phyloP scores from a whole-genome alignment of 1,284 basidiomycete species.

The Kwoniella shivajii region DNA sequence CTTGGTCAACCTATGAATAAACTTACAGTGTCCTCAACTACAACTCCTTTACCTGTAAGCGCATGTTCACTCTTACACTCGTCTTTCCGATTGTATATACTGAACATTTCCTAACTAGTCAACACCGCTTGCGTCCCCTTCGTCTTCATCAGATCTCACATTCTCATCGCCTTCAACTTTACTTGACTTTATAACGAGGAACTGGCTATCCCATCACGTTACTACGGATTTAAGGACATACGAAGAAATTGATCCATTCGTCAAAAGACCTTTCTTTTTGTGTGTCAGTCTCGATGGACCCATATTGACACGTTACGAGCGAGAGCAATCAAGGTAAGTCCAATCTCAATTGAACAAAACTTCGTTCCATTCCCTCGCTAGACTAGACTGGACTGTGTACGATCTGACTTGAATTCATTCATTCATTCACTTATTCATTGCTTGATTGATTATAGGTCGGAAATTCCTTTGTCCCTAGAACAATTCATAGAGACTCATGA shows the following conservation, averaged over 20 bases:
- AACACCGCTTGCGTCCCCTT: neutral
- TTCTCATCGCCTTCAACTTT: slow-evolving; percentile 65
- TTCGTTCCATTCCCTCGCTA: neutral
- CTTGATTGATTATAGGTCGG: no score
- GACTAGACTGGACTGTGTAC: neutral
- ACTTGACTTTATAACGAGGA: slow-evolving; percentile 74
- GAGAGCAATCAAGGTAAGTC: slow-evolving; percentile 60
- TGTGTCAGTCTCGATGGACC: slow-evolving; percentile 86
- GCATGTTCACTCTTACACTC: neutral
- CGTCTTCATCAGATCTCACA: slow-evolving; percentile 2
- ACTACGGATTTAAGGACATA: slow-evolving; percentile 70
- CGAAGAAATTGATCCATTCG: slow-evolving; percentile 67
- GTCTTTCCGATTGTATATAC: neutral
- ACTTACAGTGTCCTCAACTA: slow-evolving; percentile 10
- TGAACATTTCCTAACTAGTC: neutral
- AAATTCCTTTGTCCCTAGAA: slow-evolving; percentile 65
- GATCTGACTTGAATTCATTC: no score
- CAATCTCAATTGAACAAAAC: neutral
- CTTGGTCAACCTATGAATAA: slow-evolving; percentile 20
- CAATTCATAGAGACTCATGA: slow-evolving; percentile 69
- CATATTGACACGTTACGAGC: slow-evolving; percentile 57
- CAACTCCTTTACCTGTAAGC: slow-evolving; percentile 1
- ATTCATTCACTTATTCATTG: no score
- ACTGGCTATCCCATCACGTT: slow-evolving; percentile 81
- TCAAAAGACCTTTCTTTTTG: slow-evolving; percentile 88